Conservation (phyloP, 306 rosid genomes). For the Datisca glomerata region DNA sequence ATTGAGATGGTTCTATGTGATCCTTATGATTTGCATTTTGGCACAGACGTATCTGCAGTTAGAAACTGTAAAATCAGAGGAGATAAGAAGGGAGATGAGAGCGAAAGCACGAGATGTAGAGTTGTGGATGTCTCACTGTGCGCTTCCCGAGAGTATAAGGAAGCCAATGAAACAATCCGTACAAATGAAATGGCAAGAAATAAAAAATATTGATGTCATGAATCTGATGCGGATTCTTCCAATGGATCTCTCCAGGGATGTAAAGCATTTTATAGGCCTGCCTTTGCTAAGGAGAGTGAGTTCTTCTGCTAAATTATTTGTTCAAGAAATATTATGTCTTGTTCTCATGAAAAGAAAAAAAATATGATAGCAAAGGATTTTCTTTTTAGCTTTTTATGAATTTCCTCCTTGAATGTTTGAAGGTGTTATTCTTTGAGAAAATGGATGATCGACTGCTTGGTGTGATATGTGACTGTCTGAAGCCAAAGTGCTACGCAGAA, state of each 20-base stretch:
- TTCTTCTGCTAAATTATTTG: not conserved
- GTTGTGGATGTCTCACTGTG: conserved; percentile 4
- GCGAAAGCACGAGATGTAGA: conserved; percentile 4
- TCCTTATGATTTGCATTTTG: not conserved
- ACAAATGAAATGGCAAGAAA: conserved; percentile 4
- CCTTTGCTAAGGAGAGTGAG: not conserved
- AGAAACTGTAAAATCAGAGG: conserved; percentile 43
- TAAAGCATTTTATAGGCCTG: not conserved
- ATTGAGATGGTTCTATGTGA: not conserved
- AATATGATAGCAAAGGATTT: not conserved
- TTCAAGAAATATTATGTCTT: not conserved
- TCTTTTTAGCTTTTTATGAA: not conserved
- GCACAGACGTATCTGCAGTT: conserved; percentile 55
- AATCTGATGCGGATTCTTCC: not conserved
- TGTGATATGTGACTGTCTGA: conserved; percentile 12
- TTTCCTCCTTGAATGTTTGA: not conserved
- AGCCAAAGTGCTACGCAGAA: conserved; percentile 10
- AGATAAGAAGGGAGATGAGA: conserved; percentile 32
- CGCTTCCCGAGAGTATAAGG: not conserved
- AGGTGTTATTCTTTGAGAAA: conserved; percentile 12
- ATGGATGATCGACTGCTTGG: conserved; percentile 13
- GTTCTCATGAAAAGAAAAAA: not conserved
- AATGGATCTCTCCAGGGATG: not conserved
- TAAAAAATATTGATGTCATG: not conserved
- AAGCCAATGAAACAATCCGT: not conserved